Evolutionary conservation across 371 early-diverging fungal species (phyloP), one percentile per base, ranked within the genome.

Genomic region (Sporodiniella umbellata): DNA sequence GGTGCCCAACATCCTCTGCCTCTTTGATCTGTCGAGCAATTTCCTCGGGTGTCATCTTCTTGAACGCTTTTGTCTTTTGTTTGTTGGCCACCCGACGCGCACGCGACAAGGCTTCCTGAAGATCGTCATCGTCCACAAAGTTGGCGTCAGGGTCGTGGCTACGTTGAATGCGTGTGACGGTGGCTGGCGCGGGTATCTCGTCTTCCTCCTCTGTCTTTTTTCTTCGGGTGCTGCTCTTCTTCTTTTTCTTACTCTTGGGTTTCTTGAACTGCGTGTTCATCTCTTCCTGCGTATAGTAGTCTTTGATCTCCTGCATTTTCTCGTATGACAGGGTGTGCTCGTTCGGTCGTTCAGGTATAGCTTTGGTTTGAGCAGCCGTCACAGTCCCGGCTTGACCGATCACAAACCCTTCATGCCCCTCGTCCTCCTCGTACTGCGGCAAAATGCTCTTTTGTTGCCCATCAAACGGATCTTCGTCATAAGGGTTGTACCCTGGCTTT

Each of bases 51-150:
- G 79, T 78, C 53, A 77, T 64, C 17, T 71, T 74, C 31, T 77
- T 78, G 4, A 68, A 38, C 1, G 59, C 40, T 19, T 66, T 69
- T 23, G 59, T 51, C 26, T 64, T 67, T 54, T 86, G 81, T 39
- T 76, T 76, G 7, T 79, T 81, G 0, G 83, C 85, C 23, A 79
- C 51, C 26, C 86, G 72, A 45, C 96, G 81, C 3, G 93, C 79
- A 23, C 81, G 67, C 0, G 94, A 83, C 23, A 96, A 67, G 1
- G 93, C 89, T 31, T 68, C 68, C 53, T 95, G 95, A 28, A 96
- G 67, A 48, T 96, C 97, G 52, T 95, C 95, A 62, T 96, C 97
- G 54, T 96, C 97, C 12, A 94, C 94, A 75, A 89, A 88, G 57
- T 88, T 93, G 26, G 81, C 67, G 44, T 84, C 81, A 8, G 48